These are phyloP conservation scores for Imleria badia DNA, from an alignment of 768 basidiomycete species.

Conservation along the genomic window DNA sequence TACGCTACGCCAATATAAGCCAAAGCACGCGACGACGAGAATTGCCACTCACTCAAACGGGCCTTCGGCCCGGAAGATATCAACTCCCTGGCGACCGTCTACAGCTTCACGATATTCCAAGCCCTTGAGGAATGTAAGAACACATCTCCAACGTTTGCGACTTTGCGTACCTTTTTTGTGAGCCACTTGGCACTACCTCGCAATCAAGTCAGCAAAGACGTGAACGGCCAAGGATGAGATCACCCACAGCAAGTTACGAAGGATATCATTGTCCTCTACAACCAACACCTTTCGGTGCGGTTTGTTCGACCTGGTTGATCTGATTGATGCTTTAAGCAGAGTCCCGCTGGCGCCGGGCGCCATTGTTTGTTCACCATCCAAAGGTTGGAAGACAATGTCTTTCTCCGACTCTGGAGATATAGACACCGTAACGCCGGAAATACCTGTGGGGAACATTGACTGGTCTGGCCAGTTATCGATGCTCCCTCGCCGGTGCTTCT, in stretches of 20 bases:
- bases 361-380: constrained; percentile 13
- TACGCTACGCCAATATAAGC: constrained; percentile 48
- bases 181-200: constrained; percentile 60
- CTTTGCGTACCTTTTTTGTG: constrained; percentile 45
- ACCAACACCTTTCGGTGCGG: constrained; percentile 66
- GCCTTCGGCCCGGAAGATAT: constrained; percentile 65
- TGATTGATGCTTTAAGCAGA: constrained; percentile 65
- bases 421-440: constrained; percentile 16
- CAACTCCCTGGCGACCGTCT: constrained; percentile 85
- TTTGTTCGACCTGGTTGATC: constrained; percentile 45
- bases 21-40: not conserved
- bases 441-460: constrained; percentile 2
- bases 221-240: not conserved
- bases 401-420: constrained; percentile 27
- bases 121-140: constrained; percentile 41
- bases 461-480: constrained; percentile 30
- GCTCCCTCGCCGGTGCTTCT: constrained; percentile 34
- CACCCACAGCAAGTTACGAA: constrained; percentile 80
- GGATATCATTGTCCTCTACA: constrained; percentile 88
- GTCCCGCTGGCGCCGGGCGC: constrained; percentile 58
- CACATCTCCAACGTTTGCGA: not conserved
- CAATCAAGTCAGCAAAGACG: constrained; percentile 9
- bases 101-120: constrained; percentile 77
- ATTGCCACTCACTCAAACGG: constrained; percentile 75
- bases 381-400: constrained; percentile 26